Conservation (phyloP, 2,329 filamentous ascomycete genomes). For the Sphaerulina populicola region DNA sequence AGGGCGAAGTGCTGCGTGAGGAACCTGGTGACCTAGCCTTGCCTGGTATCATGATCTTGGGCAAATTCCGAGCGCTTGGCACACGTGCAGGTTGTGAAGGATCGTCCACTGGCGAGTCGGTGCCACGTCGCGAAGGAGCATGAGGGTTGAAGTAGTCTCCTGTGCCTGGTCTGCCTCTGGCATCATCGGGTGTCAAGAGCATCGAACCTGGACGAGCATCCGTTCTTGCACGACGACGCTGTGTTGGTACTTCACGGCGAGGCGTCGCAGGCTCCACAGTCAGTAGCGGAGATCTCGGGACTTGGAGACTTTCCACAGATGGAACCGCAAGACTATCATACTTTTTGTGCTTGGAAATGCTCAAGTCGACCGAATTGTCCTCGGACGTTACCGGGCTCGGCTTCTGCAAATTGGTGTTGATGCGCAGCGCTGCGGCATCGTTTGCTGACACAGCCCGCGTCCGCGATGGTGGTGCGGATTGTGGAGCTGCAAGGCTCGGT, state of each 20-base stretch:
- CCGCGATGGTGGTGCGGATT: conserved; percentile 23
- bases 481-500: conserved; percentile 9
- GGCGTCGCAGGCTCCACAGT: conserved; percentile 19
- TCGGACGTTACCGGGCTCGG: conserved; percentile 14
- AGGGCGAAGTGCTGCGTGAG: conserved; percentile 49
- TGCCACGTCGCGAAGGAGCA: conserved; percentile 11
- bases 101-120: conserved; percentile 14
- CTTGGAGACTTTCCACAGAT: not conserved
- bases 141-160: conserved; percentile 14
- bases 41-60: conserved; percentile 38
- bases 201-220: conserved; percentile 8
- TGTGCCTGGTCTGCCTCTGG: conserved; percentile 1
- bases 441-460: conserved; percentile 53
- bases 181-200: conserved; percentile 15
- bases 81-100: conserved; percentile 21
- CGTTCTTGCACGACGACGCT: conserved; percentile 10
- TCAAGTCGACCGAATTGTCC: conserved; percentile 13
- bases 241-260: conserved; percentile 8
- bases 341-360: conserved; percentile 1
- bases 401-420: conserved; percentile 34
- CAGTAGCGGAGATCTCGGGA: conserved; percentile 10
- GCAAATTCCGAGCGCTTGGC: conserved; percentile 30
- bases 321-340: conserved; percentile 11
- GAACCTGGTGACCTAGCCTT: conserved; percentile 29
- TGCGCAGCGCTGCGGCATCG: conserved; percentile 43